These are phyloP conservation scores for Leishmania turanica DNA, from an alignment of 208 protist species.

Conservation along the genomic window DNA sequence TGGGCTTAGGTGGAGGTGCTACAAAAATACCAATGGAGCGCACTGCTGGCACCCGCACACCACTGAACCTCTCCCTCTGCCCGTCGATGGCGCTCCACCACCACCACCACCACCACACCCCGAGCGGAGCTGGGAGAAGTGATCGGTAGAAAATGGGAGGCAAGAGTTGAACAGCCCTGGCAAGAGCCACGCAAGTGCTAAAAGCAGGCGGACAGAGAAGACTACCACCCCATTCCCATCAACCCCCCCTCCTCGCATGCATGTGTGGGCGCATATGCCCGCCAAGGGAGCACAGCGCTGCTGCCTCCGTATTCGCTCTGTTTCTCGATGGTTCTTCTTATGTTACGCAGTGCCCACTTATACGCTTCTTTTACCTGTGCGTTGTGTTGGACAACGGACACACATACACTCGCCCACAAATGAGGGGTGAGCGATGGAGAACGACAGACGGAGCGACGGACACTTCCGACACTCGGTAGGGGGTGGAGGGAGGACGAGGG, in stretches of 20 bases:
- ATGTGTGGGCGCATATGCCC: neutral
- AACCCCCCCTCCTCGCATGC: neutral
- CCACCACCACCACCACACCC: neutral
- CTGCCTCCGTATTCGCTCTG: neutral
- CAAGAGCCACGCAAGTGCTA: neutral
- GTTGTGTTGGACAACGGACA: neutral
- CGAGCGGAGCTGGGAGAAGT: neutral
- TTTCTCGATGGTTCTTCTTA: neutral
- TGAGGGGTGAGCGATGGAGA: neutral
- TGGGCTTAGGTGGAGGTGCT: neutral
- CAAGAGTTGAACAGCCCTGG: neutral
- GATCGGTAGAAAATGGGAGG: neutral
- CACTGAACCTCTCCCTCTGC: neutral
- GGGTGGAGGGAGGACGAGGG: neutral
- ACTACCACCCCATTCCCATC: neutral
- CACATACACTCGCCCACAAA: neutral
- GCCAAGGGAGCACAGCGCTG: neutral
- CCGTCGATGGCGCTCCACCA: neutral
- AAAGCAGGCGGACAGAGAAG: too few species aligned
- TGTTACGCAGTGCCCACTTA: neutral
- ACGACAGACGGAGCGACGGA: neutral
- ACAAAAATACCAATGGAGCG: neutral
- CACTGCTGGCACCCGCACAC: neutral
- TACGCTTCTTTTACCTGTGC: neutral
- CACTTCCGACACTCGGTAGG: neutral